Evolutionary conservation across 305 asterid genomes (phyloP).

Genomic region (Lippia alba): DNA sequence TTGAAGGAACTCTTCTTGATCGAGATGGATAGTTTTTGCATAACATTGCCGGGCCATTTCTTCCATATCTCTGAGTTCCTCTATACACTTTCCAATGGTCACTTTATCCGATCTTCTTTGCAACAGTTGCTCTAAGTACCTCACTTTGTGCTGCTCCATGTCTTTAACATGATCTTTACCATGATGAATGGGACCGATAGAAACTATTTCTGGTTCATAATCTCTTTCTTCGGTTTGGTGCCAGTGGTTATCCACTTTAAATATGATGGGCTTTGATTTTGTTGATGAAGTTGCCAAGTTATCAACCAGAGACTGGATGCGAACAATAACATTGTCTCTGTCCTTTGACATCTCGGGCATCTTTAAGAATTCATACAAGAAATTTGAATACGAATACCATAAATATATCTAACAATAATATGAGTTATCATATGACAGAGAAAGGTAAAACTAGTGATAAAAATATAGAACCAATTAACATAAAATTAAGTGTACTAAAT

Average conservation of each 20-base stretch:
- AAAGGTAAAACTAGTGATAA: too few species aligned
- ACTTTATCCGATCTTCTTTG: slow-evolving; percentile 3
- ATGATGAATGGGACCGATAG: slow-evolving; percentile 28
- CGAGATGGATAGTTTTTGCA: slow-evolving; percentile 21
- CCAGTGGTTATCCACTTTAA: slow-evolving; percentile 24
- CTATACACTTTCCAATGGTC: not conserved
- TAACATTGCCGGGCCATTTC: slow-evolving; percentile 29
- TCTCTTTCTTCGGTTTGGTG: slow-evolving; percentile 10
- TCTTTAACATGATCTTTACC: slow-evolving; percentile 11
- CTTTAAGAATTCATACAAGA: not conserved
- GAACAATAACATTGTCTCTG: slow-evolving; percentile 20
- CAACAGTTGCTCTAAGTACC: slow-evolving; percentile 24
- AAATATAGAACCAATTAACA: too few species aligned
- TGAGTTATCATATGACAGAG: too few species aligned
- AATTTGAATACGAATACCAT: too few species aligned
- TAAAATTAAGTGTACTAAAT: too few species aligned
- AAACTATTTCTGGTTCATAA: slow-evolving; percentile 25
- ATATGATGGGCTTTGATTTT: slow-evolving; percentile 19
- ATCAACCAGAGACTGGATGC: slow-evolving; percentile 13
- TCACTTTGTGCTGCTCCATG: slow-evolving; percentile 33
- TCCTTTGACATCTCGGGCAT: slow-evolving; percentile 20
- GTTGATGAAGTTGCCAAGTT: not conserved
- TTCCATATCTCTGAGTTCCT: slow-evolving; percentile 1
- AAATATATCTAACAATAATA: too few species aligned
- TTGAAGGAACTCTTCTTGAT: slow-evolving; percentile 33